Evolutionary conservation across 306 rosid genomes (phyloP).

Genomic region (Vigna angularis): DNA sequence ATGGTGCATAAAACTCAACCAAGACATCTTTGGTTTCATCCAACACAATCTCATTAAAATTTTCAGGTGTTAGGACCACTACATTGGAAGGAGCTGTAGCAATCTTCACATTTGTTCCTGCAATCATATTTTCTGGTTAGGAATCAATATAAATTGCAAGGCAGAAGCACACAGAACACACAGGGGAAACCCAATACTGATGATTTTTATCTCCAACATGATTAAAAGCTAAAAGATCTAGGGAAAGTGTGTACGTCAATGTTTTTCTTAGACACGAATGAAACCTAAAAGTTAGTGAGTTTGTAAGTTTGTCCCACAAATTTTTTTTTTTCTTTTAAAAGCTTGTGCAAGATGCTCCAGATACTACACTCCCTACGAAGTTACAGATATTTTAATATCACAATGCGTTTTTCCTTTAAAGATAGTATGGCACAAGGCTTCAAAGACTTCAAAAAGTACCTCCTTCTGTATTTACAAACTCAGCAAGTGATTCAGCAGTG

Average conservation of each 20-base stretch:
- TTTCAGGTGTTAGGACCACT: slow-evolving; percentile 70
- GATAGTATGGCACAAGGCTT: slow-evolving; percentile 15
- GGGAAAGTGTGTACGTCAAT: not conserved
- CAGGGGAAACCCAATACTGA: slow-evolving; percentile 16
- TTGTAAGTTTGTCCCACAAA: slow-evolving; percentile 6
- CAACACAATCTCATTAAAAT: slow-evolving; percentile 76
- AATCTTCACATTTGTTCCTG: slow-evolving; percentile 93
- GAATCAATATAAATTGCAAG: slow-evolving; percentile 16
- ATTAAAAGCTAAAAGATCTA: slow-evolving; percentile 19
- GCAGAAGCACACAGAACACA: slow-evolving; percentile 8
- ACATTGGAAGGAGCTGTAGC: slow-evolving; percentile 77
- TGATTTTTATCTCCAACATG: slow-evolving; percentile 28
- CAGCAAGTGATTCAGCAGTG: slow-evolving; percentile 81
- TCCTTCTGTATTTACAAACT: slow-evolving; percentile 80
- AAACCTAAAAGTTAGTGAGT: slow-evolving; percentile 27
- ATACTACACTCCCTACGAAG: slow-evolving; percentile 27
- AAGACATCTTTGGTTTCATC: slow-evolving; percentile 85
- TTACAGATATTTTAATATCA: slow-evolving; percentile 9
- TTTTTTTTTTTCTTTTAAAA: not conserved
- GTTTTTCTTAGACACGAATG: slow-evolving; percentile 17
- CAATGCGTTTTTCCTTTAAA: slow-evolving; percentile 1
- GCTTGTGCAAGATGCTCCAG: slow-evolving; percentile 1
- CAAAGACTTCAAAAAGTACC: slow-evolving; percentile 54
- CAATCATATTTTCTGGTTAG: slow-evolving; percentile 39
- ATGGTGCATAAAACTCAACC: slow-evolving; percentile 99